phyloP scores from a whole-genome alignment of 2,329 filamentous ascomycete genomes.

The Fusarium drepaniforme region DNA sequence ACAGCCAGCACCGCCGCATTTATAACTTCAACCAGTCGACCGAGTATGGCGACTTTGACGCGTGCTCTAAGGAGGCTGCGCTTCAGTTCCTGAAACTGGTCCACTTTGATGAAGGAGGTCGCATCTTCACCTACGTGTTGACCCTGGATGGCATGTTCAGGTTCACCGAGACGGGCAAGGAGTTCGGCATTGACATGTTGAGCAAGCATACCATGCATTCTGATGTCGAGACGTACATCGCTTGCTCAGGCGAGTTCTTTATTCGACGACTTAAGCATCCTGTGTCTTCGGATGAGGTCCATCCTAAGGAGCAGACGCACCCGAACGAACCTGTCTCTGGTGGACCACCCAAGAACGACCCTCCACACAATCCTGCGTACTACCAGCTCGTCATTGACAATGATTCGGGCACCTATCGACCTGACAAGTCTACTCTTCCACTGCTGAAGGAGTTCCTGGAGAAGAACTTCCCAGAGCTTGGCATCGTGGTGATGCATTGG shows the following conservation, averaged over 20 bases:
- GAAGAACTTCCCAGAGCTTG: constrained; percentile 81
- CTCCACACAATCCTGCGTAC: constrained; percentile 61
- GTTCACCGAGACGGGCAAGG: constrained; percentile 95
- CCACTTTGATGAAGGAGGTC: constrained; percentile 86
- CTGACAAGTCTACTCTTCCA: constrained; percentile 81
- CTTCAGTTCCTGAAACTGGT: constrained; percentile 87
- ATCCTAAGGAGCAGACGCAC: constrained; percentile 63
- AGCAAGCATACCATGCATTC: constrained; percentile 98
- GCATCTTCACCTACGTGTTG: constrained; percentile 92
- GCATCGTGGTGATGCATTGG: constrained; percentile 81
- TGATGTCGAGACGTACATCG: constrained; percentile 90
- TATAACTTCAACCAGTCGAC: constrained; percentile 90
- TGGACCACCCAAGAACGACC: constrained; percentile 59
- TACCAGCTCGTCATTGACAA: constrained; percentile 97
- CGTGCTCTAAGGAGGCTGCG: constrained; percentile 77
- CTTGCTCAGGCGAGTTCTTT: constrained; percentile 94
- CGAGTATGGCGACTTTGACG: constrained; percentile 75
- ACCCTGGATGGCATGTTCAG: constrained; percentile 88
- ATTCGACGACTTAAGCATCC: constrained; percentile 74
- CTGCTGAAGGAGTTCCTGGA: constrained; percentile 78
- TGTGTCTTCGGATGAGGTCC: constrained; percentile 55
- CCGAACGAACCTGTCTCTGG: constrained; percentile 60
- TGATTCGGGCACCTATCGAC: constrained; percentile 92
- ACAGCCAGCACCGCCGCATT: constrained; percentile 89
- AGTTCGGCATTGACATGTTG: constrained; percentile 93